These are phyloP conservation scores for Thinopyrum elongatum DNA, from an alignment of 176 grass and related monocot species.

Conservation along the genomic window DNA sequence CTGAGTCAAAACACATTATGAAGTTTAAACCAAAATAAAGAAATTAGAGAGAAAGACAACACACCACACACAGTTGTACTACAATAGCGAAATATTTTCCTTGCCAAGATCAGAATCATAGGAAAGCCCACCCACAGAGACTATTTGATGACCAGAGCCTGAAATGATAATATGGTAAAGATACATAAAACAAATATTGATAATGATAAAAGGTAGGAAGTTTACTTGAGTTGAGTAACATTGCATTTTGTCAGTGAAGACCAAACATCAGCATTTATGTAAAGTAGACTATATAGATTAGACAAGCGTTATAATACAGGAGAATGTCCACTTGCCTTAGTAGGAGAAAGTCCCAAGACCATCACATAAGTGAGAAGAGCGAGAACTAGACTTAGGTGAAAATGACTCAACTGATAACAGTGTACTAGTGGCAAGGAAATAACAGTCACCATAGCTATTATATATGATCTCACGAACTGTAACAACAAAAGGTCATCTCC, in stretches of 20 bases:
- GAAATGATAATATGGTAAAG: background rate
- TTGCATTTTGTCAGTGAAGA: background rate
- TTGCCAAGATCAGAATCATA: background rate
- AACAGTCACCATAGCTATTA: slow-evolving; percentile 36
- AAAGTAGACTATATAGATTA: background rate
- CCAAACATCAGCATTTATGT: background rate
- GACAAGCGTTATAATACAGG: background rate
- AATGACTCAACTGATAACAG: background rate
- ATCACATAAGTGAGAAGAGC: background rate
- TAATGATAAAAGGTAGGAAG: background rate
- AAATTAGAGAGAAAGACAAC: background rate
- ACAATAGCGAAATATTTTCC: slow-evolving; percentile 12
- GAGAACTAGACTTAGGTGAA: background rate
- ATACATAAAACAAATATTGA: background rate
- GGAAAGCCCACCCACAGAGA: background rate
- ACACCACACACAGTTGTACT: slow-evolving; percentile 17
- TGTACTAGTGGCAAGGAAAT: slow-evolving; percentile 2
- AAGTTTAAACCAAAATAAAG: background rate
- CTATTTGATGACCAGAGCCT: slow-evolving; percentile 13
- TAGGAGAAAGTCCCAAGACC: background rate
- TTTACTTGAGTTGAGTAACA: background rate
- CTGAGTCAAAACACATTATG: background rate
- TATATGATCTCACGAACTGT: slow-evolving; percentile 50
- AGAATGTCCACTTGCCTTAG: background rate
- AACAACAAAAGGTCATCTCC: slow-evolving; percentile 41